Percentiles rank a stretch among this genome's conserved stretches.
These are phyloP conservation scores for Cardamine chenopodiifolia DNA, from an alignment of 345 rosid genomes.

Conservation along the genomic window DNA sequence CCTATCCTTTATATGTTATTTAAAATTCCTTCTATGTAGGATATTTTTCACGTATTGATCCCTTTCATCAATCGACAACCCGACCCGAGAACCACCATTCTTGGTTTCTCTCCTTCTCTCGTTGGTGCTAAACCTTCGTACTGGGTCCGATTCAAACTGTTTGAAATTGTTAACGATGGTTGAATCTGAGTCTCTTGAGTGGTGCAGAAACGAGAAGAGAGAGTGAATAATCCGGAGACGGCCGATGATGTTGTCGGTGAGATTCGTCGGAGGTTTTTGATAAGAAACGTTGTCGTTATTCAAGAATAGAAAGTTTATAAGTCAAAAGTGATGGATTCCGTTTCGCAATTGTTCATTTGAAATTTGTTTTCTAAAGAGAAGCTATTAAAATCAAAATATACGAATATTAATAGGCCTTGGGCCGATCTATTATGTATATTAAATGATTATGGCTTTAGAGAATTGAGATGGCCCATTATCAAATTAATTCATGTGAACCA, in stretches of 20 bases:
- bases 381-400: not conserved
- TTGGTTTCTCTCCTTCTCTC: slow-evolving; percentile 61
- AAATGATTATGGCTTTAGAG: not conserved
- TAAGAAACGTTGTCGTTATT: slow-evolving; percentile 44
- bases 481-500: not conserved
- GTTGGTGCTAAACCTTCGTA: slow-evolving; percentile 64
- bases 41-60: slow-evolving; percentile 74
- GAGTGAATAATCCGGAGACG: slow-evolving; percentile 24
- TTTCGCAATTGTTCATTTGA: slow-evolving; percentile 14
- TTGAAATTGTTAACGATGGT: not conserved
- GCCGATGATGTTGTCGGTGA: slow-evolving; percentile 25
- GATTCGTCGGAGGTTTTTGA: slow-evolving; percentile 44
- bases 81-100: slow-evolving; percentile 84
- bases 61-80: slow-evolving; percentile 92
- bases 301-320: not conserved
- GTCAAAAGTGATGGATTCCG: slow-evolving; percentile 10
- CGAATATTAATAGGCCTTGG: slow-evolving; percentile 1
- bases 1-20: too few relatives aligned
- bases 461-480: not conserved
- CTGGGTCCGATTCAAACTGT: not conserved
- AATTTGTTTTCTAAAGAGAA: too few relatives aligned
- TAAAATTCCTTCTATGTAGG: too few relatives aligned
- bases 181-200: slow-evolving; percentile 18
- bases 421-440: not conserved
- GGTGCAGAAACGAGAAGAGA: slow-evolving; percentile 49